A percentile compares a stretch with the other conserved stretches of the same genome.
Evolutionary conservation across 805 yeast genomes (phyloP).

Genomic region (Metschnikowia santaceciliae): DNA sequence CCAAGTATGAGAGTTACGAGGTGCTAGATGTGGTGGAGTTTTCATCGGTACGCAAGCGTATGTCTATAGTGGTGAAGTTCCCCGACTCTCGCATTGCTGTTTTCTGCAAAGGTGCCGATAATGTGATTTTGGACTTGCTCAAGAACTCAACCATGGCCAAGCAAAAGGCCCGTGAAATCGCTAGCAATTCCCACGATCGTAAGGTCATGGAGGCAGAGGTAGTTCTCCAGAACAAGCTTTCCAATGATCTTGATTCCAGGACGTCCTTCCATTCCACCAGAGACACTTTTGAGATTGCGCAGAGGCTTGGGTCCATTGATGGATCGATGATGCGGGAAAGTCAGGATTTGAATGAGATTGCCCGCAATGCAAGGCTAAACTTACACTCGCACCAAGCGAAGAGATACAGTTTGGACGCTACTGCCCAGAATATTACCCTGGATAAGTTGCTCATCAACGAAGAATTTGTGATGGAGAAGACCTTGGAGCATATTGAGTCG

Average conservation of each 20-base stretch:
- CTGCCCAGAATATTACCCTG: slow-evolving; percentile 25
- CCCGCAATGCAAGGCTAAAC: slow-evolving; percentile 51
- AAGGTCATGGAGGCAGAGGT: slow-evolving; percentile 74
- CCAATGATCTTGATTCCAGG: slow-evolving; percentile 27
- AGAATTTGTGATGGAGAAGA: slow-evolving; percentile 72
- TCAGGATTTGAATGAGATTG: slow-evolving; percentile 51
- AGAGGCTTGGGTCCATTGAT: slow-evolving; percentile 44
- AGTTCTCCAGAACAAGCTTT: slow-evolving; percentile 55
- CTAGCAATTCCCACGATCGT: slow-evolving; percentile 54
- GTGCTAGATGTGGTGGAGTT: slow-evolving; percentile 82
- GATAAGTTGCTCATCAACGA: slow-evolving; percentile 66
- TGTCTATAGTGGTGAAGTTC: slow-evolving; percentile 80
- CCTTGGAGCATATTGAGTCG: slow-evolving; percentile 87
- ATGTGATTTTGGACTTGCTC: slow-evolving; percentile 74
- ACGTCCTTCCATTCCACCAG: slow-evolving; percentile 32
- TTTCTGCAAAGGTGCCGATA: slow-evolving; percentile 95
- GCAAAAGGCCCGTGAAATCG: slow-evolving; percentile 60
- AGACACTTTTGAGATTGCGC: slow-evolving; percentile 20
- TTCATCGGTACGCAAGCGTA: slow-evolving; percentile 82
- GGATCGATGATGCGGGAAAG: slow-evolving; percentile 45
- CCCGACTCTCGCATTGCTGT: slow-evolving; percentile 75
- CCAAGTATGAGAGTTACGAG: slow-evolving; percentile 65
- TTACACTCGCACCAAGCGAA: slow-evolving; percentile 56
- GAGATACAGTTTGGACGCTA: slow-evolving; percentile 42
- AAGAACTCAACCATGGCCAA: slow-evolving; percentile 55